Evolutionary conservation across 2,329 filamentous ascomycete genomes (phyloP), one percentile per base, ranked within the genome.

Genomic region (Diaporthe capsici): DNA sequence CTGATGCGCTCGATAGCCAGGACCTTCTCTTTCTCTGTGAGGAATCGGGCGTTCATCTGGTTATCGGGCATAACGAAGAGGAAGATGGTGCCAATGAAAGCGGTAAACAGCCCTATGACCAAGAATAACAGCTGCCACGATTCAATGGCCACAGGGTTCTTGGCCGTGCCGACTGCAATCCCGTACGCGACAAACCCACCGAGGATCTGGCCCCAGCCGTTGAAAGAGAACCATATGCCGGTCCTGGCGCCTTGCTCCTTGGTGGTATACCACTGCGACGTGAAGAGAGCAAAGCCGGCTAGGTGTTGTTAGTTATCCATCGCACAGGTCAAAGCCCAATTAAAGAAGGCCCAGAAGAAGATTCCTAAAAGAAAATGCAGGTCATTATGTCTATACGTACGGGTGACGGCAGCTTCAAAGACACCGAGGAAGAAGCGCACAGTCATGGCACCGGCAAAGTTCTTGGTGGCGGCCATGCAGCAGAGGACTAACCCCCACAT

Each of bases 241-340:
- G 89, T 90, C 12, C 93, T 85, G 0, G 87, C 84, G 2, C 90
- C 91, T 83, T 94, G 92, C 81, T 94, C 93, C 72, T 87, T 86
- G 81, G 92, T 92, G 1, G 93, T 94, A 79, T 94, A 95, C 92
- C 92, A 94, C 83, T 94, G 91, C 4, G 87, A 90, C 1, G 92
- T 94, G 78, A 94, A 88, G 1, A 94, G 85, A 0, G 91, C 90
- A 78, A 94, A 94, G 0, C 92, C 92, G 0, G 93, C 65, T 68
- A 22, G 20, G 1, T 55, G 9, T 0, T 53, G 47, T 68, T 22
- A 68, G 93, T 0, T 31, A 42, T 17, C 55, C 34, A 31, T 51
- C 10, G 12, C 28, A 28, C 15, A 37, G 15, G 8, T 47, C 12
- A n/a, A 37, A 34, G 3, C 5, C 15, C 25, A 17, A 4, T 17